A percentile compares a stretch with the other conserved stretches of the same genome.
phyloP scores from a whole-genome alignment of 345 rosid species.

The Sisymbrium altissimum region DNA sequence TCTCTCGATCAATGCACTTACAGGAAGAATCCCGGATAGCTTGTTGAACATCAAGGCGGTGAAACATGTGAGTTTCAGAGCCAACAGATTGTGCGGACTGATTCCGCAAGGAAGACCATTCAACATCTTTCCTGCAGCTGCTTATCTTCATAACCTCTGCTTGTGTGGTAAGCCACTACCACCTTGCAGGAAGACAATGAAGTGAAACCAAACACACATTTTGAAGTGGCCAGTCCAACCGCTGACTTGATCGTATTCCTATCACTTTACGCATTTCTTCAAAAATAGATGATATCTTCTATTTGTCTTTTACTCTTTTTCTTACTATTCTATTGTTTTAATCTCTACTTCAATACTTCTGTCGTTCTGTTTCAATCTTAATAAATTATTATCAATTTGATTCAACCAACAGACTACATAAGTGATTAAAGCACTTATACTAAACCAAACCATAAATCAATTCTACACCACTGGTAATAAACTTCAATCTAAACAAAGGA shows the following conservation, averaged over 20 bases:
- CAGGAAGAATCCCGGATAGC: constrained; percentile 70
- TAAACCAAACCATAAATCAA: not conserved
- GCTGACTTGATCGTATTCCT: constrained; percentile 57
- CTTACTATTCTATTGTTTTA: constrained; percentile 27
- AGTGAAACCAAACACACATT: constrained; percentile 17
- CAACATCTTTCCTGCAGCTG: constrained; percentile 66
- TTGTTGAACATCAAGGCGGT: constrained; percentile 49
- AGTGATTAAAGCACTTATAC: not conserved
- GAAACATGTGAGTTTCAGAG: constrained; percentile 78
- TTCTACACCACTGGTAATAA: not conserved
- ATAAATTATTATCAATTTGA: constrained; percentile 13
- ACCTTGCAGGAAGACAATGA: constrained; percentile 53
- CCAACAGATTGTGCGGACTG: constrained; percentile 81
- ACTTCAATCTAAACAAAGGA: not conserved
- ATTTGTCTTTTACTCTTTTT: constrained; percentile 7
- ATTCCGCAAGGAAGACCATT: constrained; percentile 93
- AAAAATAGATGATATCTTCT: constrained; percentile 33
- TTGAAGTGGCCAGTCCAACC: constrained; percentile 48
- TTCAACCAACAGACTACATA: not conserved
- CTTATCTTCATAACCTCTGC: constrained; percentile 90
- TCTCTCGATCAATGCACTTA: constrained; percentile 59
- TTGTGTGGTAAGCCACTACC: constrained; percentile 89
- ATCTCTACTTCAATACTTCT: constrained; percentile 11
- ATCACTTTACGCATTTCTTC: constrained; percentile 30
- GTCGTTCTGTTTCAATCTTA: constrained; percentile 5